phyloP scores from a whole-genome alignment of 345 rosid species.

The Mangifera indica region DNA sequence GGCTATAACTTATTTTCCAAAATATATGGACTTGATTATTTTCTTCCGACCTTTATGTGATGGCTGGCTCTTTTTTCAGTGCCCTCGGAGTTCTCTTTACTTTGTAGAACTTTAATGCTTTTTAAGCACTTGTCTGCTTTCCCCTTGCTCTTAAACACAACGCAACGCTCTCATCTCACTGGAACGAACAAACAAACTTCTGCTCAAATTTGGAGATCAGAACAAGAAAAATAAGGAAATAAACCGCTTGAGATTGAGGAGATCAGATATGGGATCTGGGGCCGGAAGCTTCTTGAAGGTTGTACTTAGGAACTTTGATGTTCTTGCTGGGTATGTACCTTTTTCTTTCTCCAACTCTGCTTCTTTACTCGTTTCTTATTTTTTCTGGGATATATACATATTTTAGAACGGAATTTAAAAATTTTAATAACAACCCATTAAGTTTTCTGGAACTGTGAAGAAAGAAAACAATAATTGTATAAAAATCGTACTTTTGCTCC shows the following conservation, averaged over 20 bases:
- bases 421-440: background rate
- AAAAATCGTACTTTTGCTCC: background rate
- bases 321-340: constrained; percentile 75
- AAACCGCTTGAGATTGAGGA: background rate
- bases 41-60: too few species aligned
- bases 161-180: background rate
- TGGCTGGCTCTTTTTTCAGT: background rate
- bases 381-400: background rate
- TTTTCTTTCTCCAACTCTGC: background rate
- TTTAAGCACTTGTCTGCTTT: background rate
- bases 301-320: constrained; percentile 71
- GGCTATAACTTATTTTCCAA: too few species aligned
- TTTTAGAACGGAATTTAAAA: too few species aligned
- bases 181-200: background rate
- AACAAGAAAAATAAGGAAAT: background rate
- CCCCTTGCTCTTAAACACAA: background rate
- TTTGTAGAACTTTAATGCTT: background rate
- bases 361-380: background rate
- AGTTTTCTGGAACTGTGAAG: constrained; percentile 3
- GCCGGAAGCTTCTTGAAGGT: constrained; percentile 65
- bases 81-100: background rate
- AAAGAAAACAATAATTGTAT: background rate
- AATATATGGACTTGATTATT: too few species aligned
- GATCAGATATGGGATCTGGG: constrained; percentile 63
- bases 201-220: background rate